phyloP scores from a whole-genome alignment of 2,329 filamentous ascomycete species.

The Aspergillus awamori region DNA sequence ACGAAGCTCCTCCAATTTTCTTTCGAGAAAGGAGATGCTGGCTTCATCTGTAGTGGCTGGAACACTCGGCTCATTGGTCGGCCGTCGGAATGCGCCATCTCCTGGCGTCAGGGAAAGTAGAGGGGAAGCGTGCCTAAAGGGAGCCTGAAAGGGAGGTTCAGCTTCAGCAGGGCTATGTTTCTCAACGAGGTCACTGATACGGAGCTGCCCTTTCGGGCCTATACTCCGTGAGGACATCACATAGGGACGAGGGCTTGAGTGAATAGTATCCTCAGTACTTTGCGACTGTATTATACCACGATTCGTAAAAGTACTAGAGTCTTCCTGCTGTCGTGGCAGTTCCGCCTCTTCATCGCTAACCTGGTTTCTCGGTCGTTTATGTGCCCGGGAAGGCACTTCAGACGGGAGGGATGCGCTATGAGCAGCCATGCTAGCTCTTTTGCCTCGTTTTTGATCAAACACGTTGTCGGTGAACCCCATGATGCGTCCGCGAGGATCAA shows the following conservation, averaged over 20 bases:
- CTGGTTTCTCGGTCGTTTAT: constrained; percentile 15
- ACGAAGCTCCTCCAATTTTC: constrained; percentile 23
- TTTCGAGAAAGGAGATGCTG: constrained; percentile 23
- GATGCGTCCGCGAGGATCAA: constrained; percentile 36
- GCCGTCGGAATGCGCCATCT: neutral
- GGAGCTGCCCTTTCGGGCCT: constrained; percentile 13
- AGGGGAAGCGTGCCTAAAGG: neutral
- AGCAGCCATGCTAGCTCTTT: constrained; percentile 14
- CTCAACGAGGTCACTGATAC: constrained; percentile 19
- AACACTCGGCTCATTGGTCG: neutral
- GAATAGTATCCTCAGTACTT: neutral
- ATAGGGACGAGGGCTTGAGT: neutral
- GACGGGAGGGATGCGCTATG: constrained; percentile 11
- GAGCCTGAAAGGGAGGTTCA: neutral
- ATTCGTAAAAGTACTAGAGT: neutral
- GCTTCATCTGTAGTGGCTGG: constrained; percentile 6
- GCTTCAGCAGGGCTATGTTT: constrained; percentile 1
- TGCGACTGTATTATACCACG: neutral
- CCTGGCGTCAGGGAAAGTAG: neutral
- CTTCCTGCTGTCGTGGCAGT: neutral
- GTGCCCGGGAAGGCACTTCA: neutral
- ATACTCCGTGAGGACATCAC: neutral
- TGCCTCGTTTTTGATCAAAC: constrained; percentile 40
- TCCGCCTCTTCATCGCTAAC: neutral
- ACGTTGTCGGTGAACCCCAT: constrained; percentile 43